Percentiles rank a stretch among this genome's conserved stretches.
Evolutionary conservation across 2,329 filamentous ascomycete genomes (phyloP).

Genomic region (Aspergillus sp.): DNA sequence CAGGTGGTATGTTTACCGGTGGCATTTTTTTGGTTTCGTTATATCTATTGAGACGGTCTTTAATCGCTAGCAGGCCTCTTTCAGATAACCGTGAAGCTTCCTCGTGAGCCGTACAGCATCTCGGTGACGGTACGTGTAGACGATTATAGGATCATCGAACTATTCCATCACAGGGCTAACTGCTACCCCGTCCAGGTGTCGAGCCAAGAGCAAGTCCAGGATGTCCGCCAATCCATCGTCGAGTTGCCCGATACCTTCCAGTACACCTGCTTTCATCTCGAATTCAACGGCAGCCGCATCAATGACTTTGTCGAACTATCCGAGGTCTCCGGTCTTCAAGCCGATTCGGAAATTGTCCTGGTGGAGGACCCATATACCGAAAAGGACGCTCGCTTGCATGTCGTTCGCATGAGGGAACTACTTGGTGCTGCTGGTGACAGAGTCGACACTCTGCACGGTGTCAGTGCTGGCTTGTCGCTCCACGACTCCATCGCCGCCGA

Average conservation of each 20-base stretch:
- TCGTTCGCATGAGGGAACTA: slow-evolving; percentile 87
- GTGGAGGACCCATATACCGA: slow-evolving; percentile 97
- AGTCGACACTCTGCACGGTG: slow-evolving; percentile 82
- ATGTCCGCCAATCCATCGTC: slow-evolving; percentile 94
- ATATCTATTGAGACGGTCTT: neutral
- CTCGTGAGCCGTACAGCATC: slow-evolving; percentile 77
- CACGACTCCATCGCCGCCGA: slow-evolving; percentile 72
- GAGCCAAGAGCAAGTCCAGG: slow-evolving; percentile 93
- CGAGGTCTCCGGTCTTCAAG: slow-evolving; percentile 78
- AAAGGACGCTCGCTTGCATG: slow-evolving; percentile 94
- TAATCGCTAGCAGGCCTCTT: slow-evolving; percentile 56
- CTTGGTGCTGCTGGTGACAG: slow-evolving; percentile 90
- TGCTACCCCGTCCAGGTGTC: slow-evolving; percentile 65
- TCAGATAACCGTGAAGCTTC: slow-evolving; percentile 78
- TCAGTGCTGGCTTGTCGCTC: slow-evolving; percentile 81
- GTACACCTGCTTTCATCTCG: slow-evolving; percentile 98
- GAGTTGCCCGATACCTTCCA: slow-evolving; percentile 91
- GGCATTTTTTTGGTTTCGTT: neutral
- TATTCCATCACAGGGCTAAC: slow-evolving; percentile 12
- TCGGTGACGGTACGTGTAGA: slow-evolving; percentile 76
- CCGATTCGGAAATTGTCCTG: slow-evolving; percentile 77
- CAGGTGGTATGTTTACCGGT: slow-evolving; percentile 37
- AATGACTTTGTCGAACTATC: slow-evolving; percentile 95
- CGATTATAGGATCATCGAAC: slow-evolving; percentile 15
- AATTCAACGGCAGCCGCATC: slow-evolving; percentile 84